Evolutionary conservation across 2,329 filamentous ascomycete species (phyloP).

Genomic region (Calonectria fujianensis): DNA sequence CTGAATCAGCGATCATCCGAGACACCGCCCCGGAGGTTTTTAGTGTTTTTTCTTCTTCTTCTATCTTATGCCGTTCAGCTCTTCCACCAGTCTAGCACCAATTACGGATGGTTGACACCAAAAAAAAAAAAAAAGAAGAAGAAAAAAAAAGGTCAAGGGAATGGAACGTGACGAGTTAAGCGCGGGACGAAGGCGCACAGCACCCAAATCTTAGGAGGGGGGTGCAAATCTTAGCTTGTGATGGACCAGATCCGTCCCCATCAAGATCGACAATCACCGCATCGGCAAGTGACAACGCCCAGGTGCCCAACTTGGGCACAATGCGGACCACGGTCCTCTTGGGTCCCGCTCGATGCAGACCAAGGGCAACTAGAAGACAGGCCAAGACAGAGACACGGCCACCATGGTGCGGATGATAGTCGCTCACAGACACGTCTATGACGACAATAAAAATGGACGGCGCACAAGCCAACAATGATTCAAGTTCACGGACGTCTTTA

Average conservation of each 20-base stretch:
- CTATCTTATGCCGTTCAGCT: neutral
- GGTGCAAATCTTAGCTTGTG: conserved; percentile 19
- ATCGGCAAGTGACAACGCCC: conserved; percentile 18
- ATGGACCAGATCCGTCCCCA: conserved; percentile 19
- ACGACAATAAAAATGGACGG: neutral
- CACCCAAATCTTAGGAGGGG: neutral
- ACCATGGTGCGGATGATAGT: conserved; percentile 2
- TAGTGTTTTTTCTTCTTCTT: neutral
- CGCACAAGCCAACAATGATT: neutral
- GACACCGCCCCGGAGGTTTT: conserved; percentile 2
- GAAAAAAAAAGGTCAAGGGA: neutral
- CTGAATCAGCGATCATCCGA: conserved; percentile 17
- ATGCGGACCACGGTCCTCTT: conserved; percentile 15
- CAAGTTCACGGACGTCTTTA: neutral
- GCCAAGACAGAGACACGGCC: conserved; percentile 3
- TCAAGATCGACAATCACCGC: conserved; percentile 26
- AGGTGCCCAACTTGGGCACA: conserved; percentile 23
- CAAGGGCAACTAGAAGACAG: neutral
- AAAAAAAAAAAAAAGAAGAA: neutral
- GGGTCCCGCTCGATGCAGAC: neutral
- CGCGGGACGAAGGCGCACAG: conserved; percentile 7
- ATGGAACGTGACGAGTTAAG: conserved; percentile 10
- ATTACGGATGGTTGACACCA: neutral
- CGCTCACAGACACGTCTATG: conserved; percentile 16
- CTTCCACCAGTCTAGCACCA: neutral